Conservation (phyloP, 805 yeast species). For the Yarrowia yakushimensis region DNA sequence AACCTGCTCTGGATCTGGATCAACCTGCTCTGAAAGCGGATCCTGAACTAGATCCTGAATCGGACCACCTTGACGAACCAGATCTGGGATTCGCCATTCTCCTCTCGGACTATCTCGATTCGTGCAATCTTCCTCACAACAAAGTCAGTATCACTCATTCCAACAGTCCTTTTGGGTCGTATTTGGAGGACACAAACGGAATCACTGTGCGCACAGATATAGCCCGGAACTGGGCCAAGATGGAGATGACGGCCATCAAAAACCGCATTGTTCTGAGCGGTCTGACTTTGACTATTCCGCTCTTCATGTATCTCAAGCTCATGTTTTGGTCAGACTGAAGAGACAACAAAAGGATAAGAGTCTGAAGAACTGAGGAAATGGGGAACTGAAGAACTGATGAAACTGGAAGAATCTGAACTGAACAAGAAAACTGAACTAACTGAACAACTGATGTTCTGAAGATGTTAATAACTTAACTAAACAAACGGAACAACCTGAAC, state of each 20-base stretch:
- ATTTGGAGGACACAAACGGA: neutral
- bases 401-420: no score
- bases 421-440: no score
- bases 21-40: no score
- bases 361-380: no score
- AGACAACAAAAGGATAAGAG: no score
- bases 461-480: no score
- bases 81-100: neutral
- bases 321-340: neutral
- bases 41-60: neutral
- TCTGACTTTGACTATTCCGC: neutral
- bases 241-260: slow-evolving; percentile 18
- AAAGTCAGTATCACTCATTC: neutral
- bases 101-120: neutral
- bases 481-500: no score
- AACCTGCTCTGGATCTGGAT: no score
- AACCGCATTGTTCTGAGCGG: slow-evolving; percentile 1
- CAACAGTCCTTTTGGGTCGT: slow-evolving; percentile 8
- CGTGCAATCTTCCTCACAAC: neutral
- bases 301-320: slow-evolving; percentile 10
- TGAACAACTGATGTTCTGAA: no score
- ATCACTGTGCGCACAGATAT: slow-evolving; percentile 10
- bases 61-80: neutral
- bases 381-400: no score
- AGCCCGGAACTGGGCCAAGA: slow-evolving; percentile 18